Evolutionary conservation across 2,329 filamentous ascomycete genomes (phyloP).

Genomic region (Aspergillus neotritici): DNA sequence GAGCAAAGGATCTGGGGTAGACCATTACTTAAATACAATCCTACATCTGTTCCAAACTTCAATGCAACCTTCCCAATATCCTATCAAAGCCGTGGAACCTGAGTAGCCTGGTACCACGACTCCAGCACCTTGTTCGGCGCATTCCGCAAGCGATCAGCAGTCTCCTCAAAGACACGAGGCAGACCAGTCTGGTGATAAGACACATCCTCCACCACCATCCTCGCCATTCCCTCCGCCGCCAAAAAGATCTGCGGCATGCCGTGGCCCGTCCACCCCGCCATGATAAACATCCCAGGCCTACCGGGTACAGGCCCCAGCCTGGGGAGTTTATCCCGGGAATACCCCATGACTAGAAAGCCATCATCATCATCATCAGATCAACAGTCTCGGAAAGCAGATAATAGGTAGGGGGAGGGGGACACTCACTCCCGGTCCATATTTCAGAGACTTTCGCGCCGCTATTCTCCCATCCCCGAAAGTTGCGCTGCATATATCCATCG

Average conservation of each 20-base stretch:
- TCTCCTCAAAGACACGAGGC: conserved; percentile 1
- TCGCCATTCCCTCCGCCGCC: conserved; percentile 3
- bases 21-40: too few species aligned
- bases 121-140: conserved; percentile 1
- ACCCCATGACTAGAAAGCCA: conserved; percentile 49
- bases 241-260: conserved; percentile 50
- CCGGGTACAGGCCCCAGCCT: conserved; percentile 48
- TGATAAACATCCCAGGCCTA: conserved; percentile 49
- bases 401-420: neutral
- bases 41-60: too few species aligned
- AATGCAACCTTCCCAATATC: too few species aligned
- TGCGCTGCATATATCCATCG: conserved; percentile 32
- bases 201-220: neutral
- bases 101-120: neutral
- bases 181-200: conserved; percentile 2
- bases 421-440: conserved; percentile 31
- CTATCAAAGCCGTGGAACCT: too few species aligned
- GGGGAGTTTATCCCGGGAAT: conserved; percentile 46
- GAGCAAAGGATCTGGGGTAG: too few species aligned
- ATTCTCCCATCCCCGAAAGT: conserved; percentile 33
- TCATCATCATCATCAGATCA: conserved; percentile 24
- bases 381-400: too few species aligned
- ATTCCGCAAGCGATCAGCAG: neutral
- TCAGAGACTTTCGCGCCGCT: conserved; percentile 24
- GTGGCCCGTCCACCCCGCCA: conserved; percentile 60